Conservation (phyloP, 257 asterid species). For the Petunia axillaris region DNA sequence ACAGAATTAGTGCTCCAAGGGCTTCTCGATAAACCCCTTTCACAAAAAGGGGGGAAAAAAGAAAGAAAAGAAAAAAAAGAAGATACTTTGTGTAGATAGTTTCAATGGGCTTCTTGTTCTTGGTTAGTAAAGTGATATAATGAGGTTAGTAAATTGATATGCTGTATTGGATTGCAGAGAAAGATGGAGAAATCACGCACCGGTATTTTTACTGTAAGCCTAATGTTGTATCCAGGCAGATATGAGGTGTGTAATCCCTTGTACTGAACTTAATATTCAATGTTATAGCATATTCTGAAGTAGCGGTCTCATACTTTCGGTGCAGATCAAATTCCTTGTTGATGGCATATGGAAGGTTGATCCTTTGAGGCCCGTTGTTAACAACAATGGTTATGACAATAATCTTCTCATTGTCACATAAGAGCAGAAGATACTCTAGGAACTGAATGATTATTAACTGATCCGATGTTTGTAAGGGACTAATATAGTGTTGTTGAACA, state of each 20-base stretch:
- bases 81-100: neutral
- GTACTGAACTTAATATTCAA: constrained; percentile 17
- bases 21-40: neutral
- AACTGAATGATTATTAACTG: neutral
- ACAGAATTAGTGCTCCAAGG: neutral
- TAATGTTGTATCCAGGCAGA: constrained; percentile 88
- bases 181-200: constrained; percentile 76
- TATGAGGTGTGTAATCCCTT: constrained; percentile 63
- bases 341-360: constrained; percentile 88
- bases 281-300: neutral
- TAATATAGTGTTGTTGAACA: neutral
- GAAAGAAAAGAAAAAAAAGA: neutral
- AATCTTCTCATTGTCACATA: constrained; percentile 64
- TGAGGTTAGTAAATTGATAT: constrained; percentile 26
- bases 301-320: constrained; percentile 11
- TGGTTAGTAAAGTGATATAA: neutral
- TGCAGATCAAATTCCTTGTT: constrained; percentile 90
- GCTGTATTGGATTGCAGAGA: constrained; percentile 61
- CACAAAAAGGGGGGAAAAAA: neutral
- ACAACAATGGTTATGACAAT: constrained; percentile 65
- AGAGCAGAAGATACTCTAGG: neutral
- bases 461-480: neutral
- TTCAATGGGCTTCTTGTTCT: neutral
- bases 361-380: constrained; percentile 68
- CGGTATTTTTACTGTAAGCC: constrained; percentile 63